Evolutionary conservation across 2,329 filamentous ascomycete genomes (phyloP), one percentile per base, ranked within the genome.

Genomic region (Aspergillus fijiensis): DNA sequence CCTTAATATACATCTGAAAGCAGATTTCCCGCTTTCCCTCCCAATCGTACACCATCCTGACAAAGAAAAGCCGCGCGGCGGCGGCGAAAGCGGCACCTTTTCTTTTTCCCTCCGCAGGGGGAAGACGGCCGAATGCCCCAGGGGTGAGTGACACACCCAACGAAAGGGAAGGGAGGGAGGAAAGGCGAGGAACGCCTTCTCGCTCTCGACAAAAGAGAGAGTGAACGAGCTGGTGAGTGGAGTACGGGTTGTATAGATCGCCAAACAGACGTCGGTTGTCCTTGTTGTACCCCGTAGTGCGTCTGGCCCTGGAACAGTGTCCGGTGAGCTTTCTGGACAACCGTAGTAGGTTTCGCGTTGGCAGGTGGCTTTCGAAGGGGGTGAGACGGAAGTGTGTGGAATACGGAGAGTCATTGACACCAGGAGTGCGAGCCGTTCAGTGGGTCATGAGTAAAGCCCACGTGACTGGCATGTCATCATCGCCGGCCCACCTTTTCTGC

Each of bases 1-100:
- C 89, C 60, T 87, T 85, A 66, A 94, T 90, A 69, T 92, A 95
- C 70, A 95, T 84, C 65, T 85, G 84, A 73, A 85, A 87, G 77
- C 85, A 88, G 65, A 87, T 81, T 48, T 84, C 82, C 68, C 84
- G 81, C 74, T 89, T 89, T 60, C 85, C 86, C 57, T 86, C 84
- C 87, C 87, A 89, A 68, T 87, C 84, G 74, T 89, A 89, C 19
- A 84, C 81, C 76, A 79, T 79, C 61, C 55, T 70, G 65, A 56
- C 54, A 16, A 35, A 35, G 35, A 50, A 54, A 14, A 29, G 27
- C 27, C 7, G 49, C 23, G 21, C 21, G 23, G 23, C 47, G 49
- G 21, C 27, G n/a, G 25, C 39, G 29, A 33, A 60, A 2, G 33
- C 33, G 33, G 33, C 33, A 7, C 27, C 9, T 29, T 29, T 10